phyloP scores from a whole-genome alignment of 2,329 filamentous ascomycete species.

The Incumbomyces lentus region DNA sequence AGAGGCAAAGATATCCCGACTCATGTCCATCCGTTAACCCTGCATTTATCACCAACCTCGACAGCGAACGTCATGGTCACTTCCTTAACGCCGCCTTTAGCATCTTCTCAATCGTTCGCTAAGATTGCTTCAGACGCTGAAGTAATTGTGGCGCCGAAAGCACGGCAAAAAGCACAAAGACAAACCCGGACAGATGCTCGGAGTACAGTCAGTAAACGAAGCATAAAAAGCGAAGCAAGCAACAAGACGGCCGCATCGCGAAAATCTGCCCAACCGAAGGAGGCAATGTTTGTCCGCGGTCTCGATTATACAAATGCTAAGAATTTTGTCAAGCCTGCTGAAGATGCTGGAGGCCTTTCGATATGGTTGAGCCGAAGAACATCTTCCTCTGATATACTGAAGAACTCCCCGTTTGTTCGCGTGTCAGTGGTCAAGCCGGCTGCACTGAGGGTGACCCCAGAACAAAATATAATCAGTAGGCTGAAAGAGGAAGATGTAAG shows the following conservation, averaged over 20 bases:
- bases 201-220: slow-evolving; percentile 72
- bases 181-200: slow-evolving; percentile 58
- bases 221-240: slow-evolving; percentile 62
- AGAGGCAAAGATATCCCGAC: slow-evolving; percentile 37
- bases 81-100: slow-evolving; percentile 64
- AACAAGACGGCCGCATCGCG: slow-evolving; percentile 33
- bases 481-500: slow-evolving; percentile 54
- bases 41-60: slow-evolving; percentile 90
- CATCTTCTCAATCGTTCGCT: slow-evolving; percentile 64
- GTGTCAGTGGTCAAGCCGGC: slow-evolving; percentile 83
- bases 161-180: slow-evolving; percentile 58
- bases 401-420: slow-evolving; percentile 64
- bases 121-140: slow-evolving; percentile 92
- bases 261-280: slow-evolving; percentile 8
- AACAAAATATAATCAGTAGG: slow-evolving; percentile 56
- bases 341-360: slow-evolving; percentile 49
- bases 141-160: slow-evolving; percentile 93
- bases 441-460: slow-evolving; percentile 59
- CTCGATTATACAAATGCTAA: slow-evolving; percentile 59
- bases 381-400: slow-evolving; percentile 59
- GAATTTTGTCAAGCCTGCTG: slow-evolving; percentile 61
- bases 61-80: slow-evolving; percentile 84
- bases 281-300: slow-evolving; percentile 61
- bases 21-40: slow-evolving; percentile 66
- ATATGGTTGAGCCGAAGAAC: slow-evolving; percentile 80